Conservation (phyloP, 1,284 basidiomycete species). For the Fomes fomentarius region DNA sequence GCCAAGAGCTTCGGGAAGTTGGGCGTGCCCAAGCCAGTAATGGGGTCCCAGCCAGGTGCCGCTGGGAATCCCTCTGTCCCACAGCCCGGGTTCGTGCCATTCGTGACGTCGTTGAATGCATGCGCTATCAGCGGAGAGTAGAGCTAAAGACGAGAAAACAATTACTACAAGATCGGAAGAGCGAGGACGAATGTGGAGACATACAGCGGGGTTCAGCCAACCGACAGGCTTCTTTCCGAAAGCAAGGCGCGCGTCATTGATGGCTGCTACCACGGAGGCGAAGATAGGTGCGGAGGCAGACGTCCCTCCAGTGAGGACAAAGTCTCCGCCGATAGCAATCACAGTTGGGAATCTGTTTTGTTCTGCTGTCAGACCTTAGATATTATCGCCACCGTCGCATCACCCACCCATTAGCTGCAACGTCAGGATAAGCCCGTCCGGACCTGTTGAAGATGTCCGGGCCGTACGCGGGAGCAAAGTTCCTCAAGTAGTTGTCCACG, state of each 20-base stretch:
- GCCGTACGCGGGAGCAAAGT: constrained; percentile 16
- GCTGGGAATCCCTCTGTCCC: constrained; percentile 27
- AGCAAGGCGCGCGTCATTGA: constrained; percentile 60
- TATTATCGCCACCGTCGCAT: no score
- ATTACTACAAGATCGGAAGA: neutral
- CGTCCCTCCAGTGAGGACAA: constrained; percentile 18
- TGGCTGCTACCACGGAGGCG: constrained; percentile 54
- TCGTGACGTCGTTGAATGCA: constrained; percentile 48
- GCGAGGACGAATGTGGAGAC: neutral
- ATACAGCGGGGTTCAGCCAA: constrained; percentile 54
- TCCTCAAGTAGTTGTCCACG: constrained; percentile 17
- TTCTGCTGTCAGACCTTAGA: neutral
- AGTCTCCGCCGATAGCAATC: constrained; percentile 34
- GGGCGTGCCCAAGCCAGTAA: constrained; percentile 35
- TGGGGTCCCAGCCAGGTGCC: constrained; percentile 41
- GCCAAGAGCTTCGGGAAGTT: constrained; percentile 23
- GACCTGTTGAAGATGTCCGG: constrained; percentile 21
- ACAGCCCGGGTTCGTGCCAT: constrained; percentile 28
- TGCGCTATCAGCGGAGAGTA: constrained; percentile 30
- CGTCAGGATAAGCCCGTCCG: constrained; percentile 25
- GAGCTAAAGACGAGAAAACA: constrained; percentile 20
- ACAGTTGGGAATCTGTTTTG: constrained; percentile 37
- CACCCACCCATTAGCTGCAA: constrained; percentile 31
- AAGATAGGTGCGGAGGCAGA: constrained; percentile 32
- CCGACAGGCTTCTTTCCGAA: constrained; percentile 49